Evolutionary conservation across 805 yeast genomes (phyloP).

Genomic region (Dipodascus albidus): DNA sequence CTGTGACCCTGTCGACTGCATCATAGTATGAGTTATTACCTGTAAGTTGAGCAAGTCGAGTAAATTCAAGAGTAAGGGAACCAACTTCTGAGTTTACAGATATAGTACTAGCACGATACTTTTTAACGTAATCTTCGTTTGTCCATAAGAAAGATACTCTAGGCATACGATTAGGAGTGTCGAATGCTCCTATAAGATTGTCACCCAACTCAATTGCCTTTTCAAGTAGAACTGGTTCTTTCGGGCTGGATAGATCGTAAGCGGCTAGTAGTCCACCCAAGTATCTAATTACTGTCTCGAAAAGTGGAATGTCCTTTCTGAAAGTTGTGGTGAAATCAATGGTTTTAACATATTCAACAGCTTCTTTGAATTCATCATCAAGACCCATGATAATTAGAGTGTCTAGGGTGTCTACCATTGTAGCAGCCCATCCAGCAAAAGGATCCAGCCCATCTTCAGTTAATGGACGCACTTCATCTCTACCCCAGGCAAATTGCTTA

Average conservation of each 20-base stretch:
- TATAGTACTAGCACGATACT: constrained; percentile 20
- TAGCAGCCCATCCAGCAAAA: constrained; percentile 41
- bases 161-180: constrained; percentile 51
- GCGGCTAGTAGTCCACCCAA: constrained; percentile 44
- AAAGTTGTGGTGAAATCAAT: constrained; percentile 32
- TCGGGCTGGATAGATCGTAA: constrained; percentile 34
- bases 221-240: constrained; percentile 24
- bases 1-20: constrained; percentile 35
- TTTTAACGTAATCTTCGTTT: constrained; percentile 12
- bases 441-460: constrained; percentile 26
- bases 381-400: constrained; percentile 38
- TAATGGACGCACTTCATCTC: constrained; percentile 35
- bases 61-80: constrained; percentile 40
- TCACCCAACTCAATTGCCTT: constrained; percentile 38
- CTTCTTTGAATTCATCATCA: constrained; percentile 29
- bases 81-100: constrained; percentile 37
- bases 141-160: constrained; percentile 34
- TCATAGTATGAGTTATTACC: constrained; percentile 38
- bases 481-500: constrained; percentile 32
- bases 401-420: constrained; percentile 42
- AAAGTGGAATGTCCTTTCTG: constrained; percentile 33
- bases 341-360: constrained; percentile 26
- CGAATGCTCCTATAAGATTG: constrained; percentile 41
- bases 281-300: constrained; percentile 41
- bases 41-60: constrained; percentile 41